Evolutionary conservation across 306 rosid species (phyloP).

Genomic region (Oxytropis ochrocephala): DNA sequence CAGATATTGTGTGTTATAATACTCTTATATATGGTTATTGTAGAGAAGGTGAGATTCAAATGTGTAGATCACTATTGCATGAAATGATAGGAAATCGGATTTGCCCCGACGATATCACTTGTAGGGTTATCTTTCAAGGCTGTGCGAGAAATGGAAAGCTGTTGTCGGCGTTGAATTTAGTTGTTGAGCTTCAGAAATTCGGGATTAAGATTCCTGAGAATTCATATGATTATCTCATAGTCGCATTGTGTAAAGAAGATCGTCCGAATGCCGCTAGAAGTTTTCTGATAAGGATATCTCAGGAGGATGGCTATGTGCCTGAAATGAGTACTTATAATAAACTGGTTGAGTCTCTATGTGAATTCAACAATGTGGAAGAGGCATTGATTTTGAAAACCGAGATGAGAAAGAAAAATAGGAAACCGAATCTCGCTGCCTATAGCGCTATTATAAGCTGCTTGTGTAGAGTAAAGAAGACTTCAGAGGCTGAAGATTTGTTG

Average conservation of each 20-base stretch:
- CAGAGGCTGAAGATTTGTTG: constrained; percentile 53
- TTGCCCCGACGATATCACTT: constrained; percentile 54
- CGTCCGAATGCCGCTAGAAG: constrained; percentile 84
- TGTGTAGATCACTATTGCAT: constrained; percentile 47
- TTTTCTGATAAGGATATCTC: constrained; percentile 48
- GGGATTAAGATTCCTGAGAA: constrained; percentile 40
- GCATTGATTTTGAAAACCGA: constrained; percentile 50
- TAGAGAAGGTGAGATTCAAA: constrained; percentile 49
- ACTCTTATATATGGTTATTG: constrained; percentile 72
- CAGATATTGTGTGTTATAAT: constrained; percentile 58
- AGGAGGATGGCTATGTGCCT: constrained; percentile 42
- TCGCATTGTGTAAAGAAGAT: constrained; percentile 53
- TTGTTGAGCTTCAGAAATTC: constrained; percentile 58
- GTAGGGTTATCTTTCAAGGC: constrained; percentile 57
- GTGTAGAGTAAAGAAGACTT: constrained; percentile 40
- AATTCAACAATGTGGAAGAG: constrained; percentile 37
- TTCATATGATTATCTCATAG: constrained; percentile 49
- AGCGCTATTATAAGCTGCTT: constrained; percentile 47
- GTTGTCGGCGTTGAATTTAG: constrained; percentile 63
- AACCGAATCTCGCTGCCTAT: constrained; percentile 39
- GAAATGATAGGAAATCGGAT: constrained; percentile 65
- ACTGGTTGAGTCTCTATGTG: constrained; percentile 56
- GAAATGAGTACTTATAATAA: constrained; percentile 33
- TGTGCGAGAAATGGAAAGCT: constrained; percentile 59
- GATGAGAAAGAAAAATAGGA: constrained; percentile 32